Conservation (phyloP, 2,329 filamentous ascomycete species). For the Akanthomyces dipterigenus region DNA sequence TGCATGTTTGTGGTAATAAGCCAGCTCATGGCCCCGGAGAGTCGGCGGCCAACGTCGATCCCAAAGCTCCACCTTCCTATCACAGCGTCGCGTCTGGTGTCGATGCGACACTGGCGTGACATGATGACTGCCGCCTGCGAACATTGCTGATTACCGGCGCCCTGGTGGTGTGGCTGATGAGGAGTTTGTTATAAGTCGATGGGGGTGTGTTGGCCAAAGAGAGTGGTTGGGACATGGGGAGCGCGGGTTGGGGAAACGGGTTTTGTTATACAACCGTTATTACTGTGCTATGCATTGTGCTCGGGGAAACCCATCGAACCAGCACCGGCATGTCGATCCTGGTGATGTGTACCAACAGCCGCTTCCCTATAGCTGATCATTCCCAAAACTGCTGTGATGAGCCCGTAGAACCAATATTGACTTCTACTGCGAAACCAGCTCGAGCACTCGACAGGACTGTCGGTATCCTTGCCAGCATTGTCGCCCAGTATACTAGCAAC, state of each 20-base stretch:
- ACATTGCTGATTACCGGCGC: background rate
- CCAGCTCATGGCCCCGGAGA: background rate
- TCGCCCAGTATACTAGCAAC: background rate
- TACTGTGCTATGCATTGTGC: too few relatives aligned
- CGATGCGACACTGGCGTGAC: background rate
- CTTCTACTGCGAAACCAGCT: background rate
- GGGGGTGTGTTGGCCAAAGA: too few relatives aligned
- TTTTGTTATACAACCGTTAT: too few relatives aligned
- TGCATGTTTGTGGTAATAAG: background rate
- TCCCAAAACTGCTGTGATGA: too few relatives aligned
- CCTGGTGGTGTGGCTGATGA: too few relatives aligned
- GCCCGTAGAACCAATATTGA: too few relatives aligned
- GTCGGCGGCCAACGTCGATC: background rate
- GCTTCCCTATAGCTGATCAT: background rate
- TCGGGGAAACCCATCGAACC: too few relatives aligned
- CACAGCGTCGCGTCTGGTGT: background rate
- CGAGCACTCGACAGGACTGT: background rate
- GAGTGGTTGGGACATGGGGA: too few relatives aligned
- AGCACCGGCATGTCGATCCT: background rate
- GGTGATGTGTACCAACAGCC: background rate
- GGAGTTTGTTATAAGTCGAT: too few relatives aligned
- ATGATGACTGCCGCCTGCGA: background rate
- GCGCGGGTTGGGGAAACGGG: too few relatives aligned
- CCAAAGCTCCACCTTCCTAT: background rate
- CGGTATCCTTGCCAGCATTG: background rate